These are phyloP conservation scores for Pseudisothecium myosuroides DNA, from an alignment of 225 moss, liverwort and hornwort genomes.

Conservation along the genomic window DNA sequence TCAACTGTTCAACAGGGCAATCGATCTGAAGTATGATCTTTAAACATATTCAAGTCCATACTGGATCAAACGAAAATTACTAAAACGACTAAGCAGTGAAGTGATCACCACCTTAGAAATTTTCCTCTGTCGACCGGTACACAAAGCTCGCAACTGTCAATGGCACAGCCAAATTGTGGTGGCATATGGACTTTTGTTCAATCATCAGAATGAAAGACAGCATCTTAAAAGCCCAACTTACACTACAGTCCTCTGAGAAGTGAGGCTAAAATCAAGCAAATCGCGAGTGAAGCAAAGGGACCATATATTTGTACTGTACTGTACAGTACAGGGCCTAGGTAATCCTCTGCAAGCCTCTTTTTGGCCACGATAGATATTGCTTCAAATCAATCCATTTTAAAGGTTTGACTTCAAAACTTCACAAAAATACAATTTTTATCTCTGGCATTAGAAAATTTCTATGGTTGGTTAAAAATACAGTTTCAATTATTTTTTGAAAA, in stretches of 20 bases:
- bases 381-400: neutral
- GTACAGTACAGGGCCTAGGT: neutral
- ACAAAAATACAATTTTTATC: too few relatives aligned
- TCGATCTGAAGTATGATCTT: neutral
- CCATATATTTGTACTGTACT: neutral
- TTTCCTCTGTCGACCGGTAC: neutral
- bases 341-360: neutral
- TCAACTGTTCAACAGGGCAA: neutral
- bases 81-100: neutral
- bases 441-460: neutral
- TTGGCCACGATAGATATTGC: neutral
- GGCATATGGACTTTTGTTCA: neutral
- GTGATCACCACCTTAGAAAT: neutral
- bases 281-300: neutral
- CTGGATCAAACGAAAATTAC: neutral
- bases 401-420: neutral
- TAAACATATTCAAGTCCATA: neutral
- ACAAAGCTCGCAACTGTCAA: neutral
- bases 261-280: neutral
- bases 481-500: neutral
- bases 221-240: neutral
- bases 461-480: accelerated
- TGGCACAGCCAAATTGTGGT: neutral
- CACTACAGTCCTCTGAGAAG: neutral
- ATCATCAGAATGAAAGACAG: neutral